Evolutionary conservation across 2,329 filamentous ascomycete genomes (phyloP), one percentile per base, ranked within the genome.

Genomic region (Bipolaris sorokiniana): DNA sequence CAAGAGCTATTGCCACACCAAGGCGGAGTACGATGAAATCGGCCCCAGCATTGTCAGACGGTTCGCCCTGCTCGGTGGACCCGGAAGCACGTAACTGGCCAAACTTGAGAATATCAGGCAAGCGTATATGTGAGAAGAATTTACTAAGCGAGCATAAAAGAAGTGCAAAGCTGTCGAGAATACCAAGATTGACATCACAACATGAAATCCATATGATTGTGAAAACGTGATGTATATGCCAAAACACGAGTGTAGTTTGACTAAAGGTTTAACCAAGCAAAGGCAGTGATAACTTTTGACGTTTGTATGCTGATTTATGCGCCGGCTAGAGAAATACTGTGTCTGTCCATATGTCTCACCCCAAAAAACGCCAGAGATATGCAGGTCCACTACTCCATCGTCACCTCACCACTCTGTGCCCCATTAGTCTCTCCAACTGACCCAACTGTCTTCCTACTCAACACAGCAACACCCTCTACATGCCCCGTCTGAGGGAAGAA

Each of bases 1-100:
- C 84, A 88, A 92, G 77, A 97, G 92, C 74, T 99, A 98, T 81
- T 99, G 95, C 82, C 96, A 99, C 80, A 99, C 80, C 16, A 83
- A 82, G 75, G 77, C 77, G 7, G 75, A 78, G 62, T 97, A 97
- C 76, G 91, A 97, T 79, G 94, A 97, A 82, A 93, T 96, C 76
- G 94, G 95, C 16, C 94, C 94, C 15, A 93, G 92, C 76, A 97
- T 97, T 78, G 94, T 97, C 59, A 87, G 94, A 78, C 88, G 94
- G 80, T 98, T 98, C 78, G 94, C 93, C 63, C 84, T 98, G 64
- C 83, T 98, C 63, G 95, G 95, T 76, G 95, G 94, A 20, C 95
- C 95, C 10, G 94, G 93, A 47, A 90, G 90, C 71, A 90, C 90
- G 69, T 92, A 69, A 59, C n/a, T 18, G 34, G 18, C 40, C 34